A percentile compares a stretch with the other conserved stretches of the same genome.
Conservation (phyloP, 352 stramenopile species). For the Pythium rishiriense region DNA sequence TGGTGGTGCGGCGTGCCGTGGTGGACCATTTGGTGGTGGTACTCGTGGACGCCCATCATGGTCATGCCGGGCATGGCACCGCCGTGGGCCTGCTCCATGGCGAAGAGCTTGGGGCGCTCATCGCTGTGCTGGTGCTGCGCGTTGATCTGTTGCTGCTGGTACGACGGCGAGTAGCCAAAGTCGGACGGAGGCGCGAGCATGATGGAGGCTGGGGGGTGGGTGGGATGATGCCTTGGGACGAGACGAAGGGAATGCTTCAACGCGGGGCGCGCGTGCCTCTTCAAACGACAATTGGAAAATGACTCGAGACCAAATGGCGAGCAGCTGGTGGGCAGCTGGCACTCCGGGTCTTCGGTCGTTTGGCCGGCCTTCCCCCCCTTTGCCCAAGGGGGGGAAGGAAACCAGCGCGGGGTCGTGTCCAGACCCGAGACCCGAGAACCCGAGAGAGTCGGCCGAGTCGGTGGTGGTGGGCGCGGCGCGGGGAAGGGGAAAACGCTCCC, state of each 20-base stretch:
- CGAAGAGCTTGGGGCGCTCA: slow-evolving; percentile 59
- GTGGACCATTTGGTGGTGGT: slow-evolving; percentile 39
- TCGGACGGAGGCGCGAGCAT: slow-evolving; percentile 45
- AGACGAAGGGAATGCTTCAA: slow-evolving; percentile 2
- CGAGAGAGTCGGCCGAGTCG: slow-evolving; percentile 1
- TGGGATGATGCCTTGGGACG: neutral
- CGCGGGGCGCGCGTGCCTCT: slow-evolving; percentile 14
- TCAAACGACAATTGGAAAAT: slow-evolving; percentile 32
- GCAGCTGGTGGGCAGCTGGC: slow-evolving; percentile 26
- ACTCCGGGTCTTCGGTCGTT: neutral
- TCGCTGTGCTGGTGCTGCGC: slow-evolving; percentile 43
- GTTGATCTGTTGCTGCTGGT: slow-evolving; percentile 32
- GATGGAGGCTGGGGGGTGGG: too few species aligned
- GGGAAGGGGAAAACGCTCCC: neutral
- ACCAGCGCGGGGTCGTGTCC: neutral
- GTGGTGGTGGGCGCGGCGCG: neutral
- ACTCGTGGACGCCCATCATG: slow-evolving; percentile 32
- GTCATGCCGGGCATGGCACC: slow-evolving; percentile 35
- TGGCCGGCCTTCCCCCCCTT: neutral
- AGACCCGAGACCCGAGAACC: neutral
- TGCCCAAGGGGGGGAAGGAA: neutral
- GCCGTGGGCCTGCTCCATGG: slow-evolving; percentile 36
- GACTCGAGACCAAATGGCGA: slow-evolving; percentile 28
- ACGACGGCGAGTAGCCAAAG: slow-evolving; percentile 46
- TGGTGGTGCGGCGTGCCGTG: slow-evolving; percentile 33